Evolutionary conservation across 2,329 filamentous ascomycete genomes (phyloP).

Genomic region (Blastomyces percursus): DNA sequence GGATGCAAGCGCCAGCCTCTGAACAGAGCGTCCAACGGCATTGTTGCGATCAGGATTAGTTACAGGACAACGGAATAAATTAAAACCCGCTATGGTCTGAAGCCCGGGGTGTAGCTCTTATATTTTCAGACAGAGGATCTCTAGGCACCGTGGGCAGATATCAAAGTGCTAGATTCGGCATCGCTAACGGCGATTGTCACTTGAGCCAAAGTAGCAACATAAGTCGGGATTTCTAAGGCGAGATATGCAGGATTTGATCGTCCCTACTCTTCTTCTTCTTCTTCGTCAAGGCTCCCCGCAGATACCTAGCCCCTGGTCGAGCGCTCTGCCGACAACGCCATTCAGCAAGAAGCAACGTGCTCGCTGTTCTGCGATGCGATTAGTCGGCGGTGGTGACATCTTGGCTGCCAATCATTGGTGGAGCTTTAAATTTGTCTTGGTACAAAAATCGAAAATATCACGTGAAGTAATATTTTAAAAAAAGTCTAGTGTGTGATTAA

Average conservation of each 20-base stretch:
- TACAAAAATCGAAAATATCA: background rate
- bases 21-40: conserved; percentile 11
- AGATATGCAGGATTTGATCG: background rate
- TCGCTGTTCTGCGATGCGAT: background rate
- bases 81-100: too few species aligned
- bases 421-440: background rate
- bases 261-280: background rate
- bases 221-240: background rate
- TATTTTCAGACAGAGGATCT: background rate
- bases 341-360: background rate
- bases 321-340: background rate
- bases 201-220: background rate
- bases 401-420: background rate
- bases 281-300: background rate
- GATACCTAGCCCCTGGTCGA: background rate
- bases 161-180: background rate
- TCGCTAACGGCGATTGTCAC: background rate
- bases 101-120: background rate
- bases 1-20: conserved; percentile 6
- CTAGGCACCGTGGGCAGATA: background rate
- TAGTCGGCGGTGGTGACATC: background rate
- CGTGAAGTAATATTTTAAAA: background rate
- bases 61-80: background rate
- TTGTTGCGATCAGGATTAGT: background rate
- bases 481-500: background rate